Conservation (phyloP, 1,284 basidiomycete genomes). For the Cutaneotrichosporon spelunceum region DNA sequence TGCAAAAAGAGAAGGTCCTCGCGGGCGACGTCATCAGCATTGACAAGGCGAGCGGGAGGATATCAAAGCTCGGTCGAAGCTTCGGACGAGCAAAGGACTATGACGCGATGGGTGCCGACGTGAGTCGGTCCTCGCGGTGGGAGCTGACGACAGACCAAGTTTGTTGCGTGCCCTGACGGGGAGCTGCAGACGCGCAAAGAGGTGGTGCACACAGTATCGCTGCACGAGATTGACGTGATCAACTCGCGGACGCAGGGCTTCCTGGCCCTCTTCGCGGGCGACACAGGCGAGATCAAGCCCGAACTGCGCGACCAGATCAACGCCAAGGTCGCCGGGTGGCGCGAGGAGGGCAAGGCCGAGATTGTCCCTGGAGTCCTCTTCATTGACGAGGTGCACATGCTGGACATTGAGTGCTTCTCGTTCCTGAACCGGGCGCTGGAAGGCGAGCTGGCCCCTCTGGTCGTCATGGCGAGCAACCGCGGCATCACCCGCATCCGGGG, state of each 20-base stretch:
- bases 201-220: conserved; percentile 91
- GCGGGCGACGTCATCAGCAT: conserved; percentile 95
- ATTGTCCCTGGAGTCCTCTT: conserved; percentile 94
- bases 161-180: conserved; percentile 95
- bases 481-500: conserved; percentile 93
- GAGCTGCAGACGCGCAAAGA: conserved; percentile 97
- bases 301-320: conserved; percentile 96
- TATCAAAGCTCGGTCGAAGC: conserved; percentile 91
- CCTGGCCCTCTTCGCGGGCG: conserved; percentile 67
- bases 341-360: conserved; percentile 97
- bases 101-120: conserved; percentile 97
- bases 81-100: conserved; percentile 96
- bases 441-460: conserved; percentile 85
- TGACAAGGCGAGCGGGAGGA: conserved; percentile 96
- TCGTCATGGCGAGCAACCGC: conserved; percentile 97
- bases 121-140: conserved; percentile 53
- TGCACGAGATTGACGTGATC: conserved; percentile 99
- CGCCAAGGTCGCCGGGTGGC: conserved; percentile 93
- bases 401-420: conserved; percentile 98
- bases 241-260: conserved; percentile 93
- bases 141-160: conserved; percentile 68
- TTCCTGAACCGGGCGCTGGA: conserved; percentile 96
- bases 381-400: conserved; percentile 97
- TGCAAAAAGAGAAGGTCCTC: conserved; percentile 94
- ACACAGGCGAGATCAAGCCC: conserved; percentile 98